These are phyloP conservation scores for Lentinula novae-zelandiae DNA, from an alignment of 1,284 basidiomycete species.

Conservation along the genomic window DNA sequence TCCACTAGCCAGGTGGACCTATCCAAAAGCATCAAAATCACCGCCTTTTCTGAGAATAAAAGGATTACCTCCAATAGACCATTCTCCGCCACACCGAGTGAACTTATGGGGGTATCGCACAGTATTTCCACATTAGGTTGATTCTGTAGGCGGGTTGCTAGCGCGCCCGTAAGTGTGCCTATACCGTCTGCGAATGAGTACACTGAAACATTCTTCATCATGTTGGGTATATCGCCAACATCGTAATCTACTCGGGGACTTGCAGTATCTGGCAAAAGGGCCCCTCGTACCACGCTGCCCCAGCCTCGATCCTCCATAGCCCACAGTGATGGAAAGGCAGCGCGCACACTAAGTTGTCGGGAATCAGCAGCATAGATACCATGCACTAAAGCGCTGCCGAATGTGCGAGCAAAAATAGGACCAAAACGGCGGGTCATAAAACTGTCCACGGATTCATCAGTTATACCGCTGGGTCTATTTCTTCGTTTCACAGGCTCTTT, in stretches of 20 bases:
- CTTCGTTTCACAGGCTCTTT: slow-evolving; percentile 52
- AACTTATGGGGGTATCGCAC: slow-evolving; percentile 36
- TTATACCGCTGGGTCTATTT: slow-evolving; percentile 33
- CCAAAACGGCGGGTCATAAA: slow-evolving; percentile 83
- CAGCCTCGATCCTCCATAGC: slow-evolving; percentile 62
- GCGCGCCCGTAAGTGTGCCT: slow-evolving; percentile 57
- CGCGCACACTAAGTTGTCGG: slow-evolving; percentile 60
- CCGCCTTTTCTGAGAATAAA: not conserved
- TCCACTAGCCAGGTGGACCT: slow-evolving; percentile 42
- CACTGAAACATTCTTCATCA: slow-evolving; percentile 64
- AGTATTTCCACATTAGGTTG: slow-evolving; percentile 59
- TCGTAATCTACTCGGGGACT: slow-evolving; percentile 37
- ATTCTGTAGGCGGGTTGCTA: slow-evolving; percentile 46
- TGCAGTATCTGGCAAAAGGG: slow-evolving; percentile 34
- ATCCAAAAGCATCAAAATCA: not conserved
- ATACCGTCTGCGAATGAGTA: slow-evolving; percentile 83
- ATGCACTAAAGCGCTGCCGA: slow-evolving; percentile 31
- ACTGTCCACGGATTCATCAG: slow-evolving; percentile 81
- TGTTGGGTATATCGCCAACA: slow-evolving; percentile 46
- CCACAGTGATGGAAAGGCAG: slow-evolving; percentile 76
- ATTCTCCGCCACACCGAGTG: slow-evolving; percentile 33
- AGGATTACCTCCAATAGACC: slow-evolving; percentile 39
- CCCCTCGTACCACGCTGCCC: slow-evolving; percentile 69
- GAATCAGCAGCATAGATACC: slow-evolving; percentile 18
- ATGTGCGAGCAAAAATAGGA: slow-evolving; percentile 60